Percentiles rank a stretch among this genome's conserved stretches.
Conservation (phyloP, 257 asterid genomes). For the Nicotiana tabacum region DNA sequence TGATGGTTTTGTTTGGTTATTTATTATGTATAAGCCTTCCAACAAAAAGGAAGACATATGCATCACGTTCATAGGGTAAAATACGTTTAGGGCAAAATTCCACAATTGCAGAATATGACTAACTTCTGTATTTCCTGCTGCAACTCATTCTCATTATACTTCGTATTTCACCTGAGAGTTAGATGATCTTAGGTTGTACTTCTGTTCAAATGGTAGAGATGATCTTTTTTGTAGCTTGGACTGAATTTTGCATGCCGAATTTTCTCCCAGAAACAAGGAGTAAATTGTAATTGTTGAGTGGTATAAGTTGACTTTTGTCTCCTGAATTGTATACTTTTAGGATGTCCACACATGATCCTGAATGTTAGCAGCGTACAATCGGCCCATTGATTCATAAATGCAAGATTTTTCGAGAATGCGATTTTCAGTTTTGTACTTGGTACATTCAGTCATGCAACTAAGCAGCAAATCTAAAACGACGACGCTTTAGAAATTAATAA, state of each 20-base stretch:
- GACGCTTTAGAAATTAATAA: neutral
- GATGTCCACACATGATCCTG: neutral
- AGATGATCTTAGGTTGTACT: neutral
- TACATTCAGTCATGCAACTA: too few species aligned
- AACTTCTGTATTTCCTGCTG: neutral
- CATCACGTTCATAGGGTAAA: neutral
- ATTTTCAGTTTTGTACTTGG: too few species aligned
- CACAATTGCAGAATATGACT: constrained; percentile 1
- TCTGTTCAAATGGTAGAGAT: neutral
- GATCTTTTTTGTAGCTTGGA: neutral
- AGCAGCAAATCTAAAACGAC: neutral
- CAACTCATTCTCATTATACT: neutral
- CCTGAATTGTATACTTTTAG: neutral
- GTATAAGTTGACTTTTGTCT: neutral
- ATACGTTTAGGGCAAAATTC: neutral
- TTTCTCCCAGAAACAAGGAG: neutral
- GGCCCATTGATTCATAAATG: neutral
- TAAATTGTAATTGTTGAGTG: neutral
- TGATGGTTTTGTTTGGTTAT: neutral
- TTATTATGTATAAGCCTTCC: constrained; percentile 1
- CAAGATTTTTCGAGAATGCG: too few species aligned
- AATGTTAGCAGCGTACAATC: neutral
- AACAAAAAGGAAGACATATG: neutral
- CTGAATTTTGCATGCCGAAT: neutral
- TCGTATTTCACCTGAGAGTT: neutral